Percentiles rank a stretch among this genome's conserved stretches.
Conservation (phyloP, 495 filamentous ascomycete species). For the Podospora anserina region DNA sequence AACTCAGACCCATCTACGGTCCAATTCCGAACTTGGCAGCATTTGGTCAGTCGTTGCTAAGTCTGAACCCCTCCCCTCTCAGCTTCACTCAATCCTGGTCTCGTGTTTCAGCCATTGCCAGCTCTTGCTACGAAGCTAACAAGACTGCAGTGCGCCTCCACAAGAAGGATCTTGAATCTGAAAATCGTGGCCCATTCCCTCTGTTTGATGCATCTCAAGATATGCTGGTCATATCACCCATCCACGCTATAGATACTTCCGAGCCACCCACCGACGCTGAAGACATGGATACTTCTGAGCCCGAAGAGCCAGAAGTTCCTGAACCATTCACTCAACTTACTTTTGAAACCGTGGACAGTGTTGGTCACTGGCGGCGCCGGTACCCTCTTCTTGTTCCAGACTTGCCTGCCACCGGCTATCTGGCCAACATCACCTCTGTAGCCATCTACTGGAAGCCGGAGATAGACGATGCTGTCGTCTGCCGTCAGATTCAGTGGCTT, state of each 20-base stretch:
- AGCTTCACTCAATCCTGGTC: neutral
- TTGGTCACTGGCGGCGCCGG: neutral
- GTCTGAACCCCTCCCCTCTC: neutral
- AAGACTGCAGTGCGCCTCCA: neutral
- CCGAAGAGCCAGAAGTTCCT: neutral
- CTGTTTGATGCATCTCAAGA: neutral
- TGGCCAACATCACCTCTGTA: neutral
- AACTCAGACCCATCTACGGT: neutral
- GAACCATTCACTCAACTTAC: neutral
- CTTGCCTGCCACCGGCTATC: neutral
- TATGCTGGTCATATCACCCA: neutral
- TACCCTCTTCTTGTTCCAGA: neutral
- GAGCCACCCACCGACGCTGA: too few species aligned
- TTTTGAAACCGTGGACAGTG: neutral
- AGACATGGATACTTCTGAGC: too few species aligned
- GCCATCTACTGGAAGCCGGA: neutral
- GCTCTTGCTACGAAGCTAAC: neutral
- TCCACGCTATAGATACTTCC: neutral
- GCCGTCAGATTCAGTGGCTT: neutral
- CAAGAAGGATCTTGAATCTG: neutral
- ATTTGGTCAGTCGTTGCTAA: neutral
- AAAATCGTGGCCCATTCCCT: neutral
- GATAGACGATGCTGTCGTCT: neutral
- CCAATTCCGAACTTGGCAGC: neutral
- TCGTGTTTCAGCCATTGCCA: neutral